Percentiles rank a stretch among this genome's conserved stretches.
Conservation (phyloP, 2,329 filamentous ascomycete species). For the Parafenestella ontariensis region DNA sequence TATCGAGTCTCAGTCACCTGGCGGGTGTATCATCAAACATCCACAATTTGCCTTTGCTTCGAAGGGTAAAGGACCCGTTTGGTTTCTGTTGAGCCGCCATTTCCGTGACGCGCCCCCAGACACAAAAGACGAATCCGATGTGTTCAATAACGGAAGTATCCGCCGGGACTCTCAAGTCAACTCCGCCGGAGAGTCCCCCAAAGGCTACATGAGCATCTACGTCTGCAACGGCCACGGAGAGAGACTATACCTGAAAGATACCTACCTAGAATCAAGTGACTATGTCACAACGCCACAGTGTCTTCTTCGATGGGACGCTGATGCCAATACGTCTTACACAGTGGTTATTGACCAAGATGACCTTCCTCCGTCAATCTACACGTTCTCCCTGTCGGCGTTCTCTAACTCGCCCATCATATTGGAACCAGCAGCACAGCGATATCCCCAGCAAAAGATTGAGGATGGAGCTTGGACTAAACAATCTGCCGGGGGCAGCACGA, state of each 20-base stretch:
- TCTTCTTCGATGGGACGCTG: slow-evolving; percentile 74
- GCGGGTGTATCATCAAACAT: slow-evolving; percentile 74
- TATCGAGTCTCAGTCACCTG: slow-evolving; percentile 63
- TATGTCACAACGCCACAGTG: slow-evolving; percentile 95
- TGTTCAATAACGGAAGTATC: slow-evolving; percentile 41
- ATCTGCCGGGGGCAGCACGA: slow-evolving; percentile 84
- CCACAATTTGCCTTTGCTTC: slow-evolving; percentile 66
- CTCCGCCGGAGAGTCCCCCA: slow-evolving; percentile 47
- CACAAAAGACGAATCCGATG: slow-evolving; percentile 37
- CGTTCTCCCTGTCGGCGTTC: slow-evolving; percentile 88
- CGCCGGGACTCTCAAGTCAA: slow-evolving; percentile 28
- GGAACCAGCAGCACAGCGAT: slow-evolving; percentile 66
- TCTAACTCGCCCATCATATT: slow-evolving; percentile 70
- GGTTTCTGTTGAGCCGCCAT: slow-evolving; percentile 87
- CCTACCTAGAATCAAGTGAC: slow-evolving; percentile 75
- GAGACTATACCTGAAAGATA: slow-evolving; percentile 76
- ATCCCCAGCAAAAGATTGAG: slow-evolving; percentile 65
- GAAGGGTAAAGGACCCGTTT: slow-evolving; percentile 68
- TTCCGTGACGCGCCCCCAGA: slow-evolving; percentile 67
- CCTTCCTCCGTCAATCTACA: slow-evolving; percentile 74
- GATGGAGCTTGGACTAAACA: slow-evolving; percentile 75
- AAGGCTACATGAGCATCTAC: slow-evolving; percentile 86
- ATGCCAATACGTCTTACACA: slow-evolving; percentile 61
- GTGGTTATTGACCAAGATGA: slow-evolving; percentile 80
- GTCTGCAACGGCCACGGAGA: slow-evolving; percentile 76